Evolutionary conservation across 1,139 yeast species (phyloP), one percentile per base, ranked within the genome.

Genomic region (Saccharomyces uvarum): DNA sequence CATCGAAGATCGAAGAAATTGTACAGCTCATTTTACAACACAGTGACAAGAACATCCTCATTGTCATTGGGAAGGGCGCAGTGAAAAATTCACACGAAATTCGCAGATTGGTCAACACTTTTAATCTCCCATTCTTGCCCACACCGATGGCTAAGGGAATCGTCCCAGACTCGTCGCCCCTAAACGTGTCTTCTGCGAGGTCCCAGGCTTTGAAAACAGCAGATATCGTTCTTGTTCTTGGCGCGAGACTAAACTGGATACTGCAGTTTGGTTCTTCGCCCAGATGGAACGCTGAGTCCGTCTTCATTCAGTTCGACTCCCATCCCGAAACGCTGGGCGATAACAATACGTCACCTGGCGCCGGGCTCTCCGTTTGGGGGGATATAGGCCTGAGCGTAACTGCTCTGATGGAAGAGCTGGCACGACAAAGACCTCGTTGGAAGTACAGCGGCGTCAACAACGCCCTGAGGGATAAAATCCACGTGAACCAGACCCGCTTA

Each of bases 61-160:
- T 83, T 9, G 74, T 83, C 13, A 64, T 83, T n/a, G 88, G 88
- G 3, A 83, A 83, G 65, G 88, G 88, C 2, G 77, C 83, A 2
- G 78, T 83, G 0, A 66, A 71, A 50, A 76, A 79, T 1, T 76
- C 78, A 7, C 46, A 49, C 0, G 65, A 68, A 2, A 58, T 83
- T 8, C 66, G 78, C 2, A 49, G 61, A 1, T 73, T 83, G 51
- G 73, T 82, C 21, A 54, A 64, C 5, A 44, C 54, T 1, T 77
- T 79, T 49, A 63, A 71, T 13, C 54, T 82, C 1, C 80, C 85
- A 1, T 83, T 83, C 59, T 63, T 83, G 51, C 86, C 88, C 11
- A 83, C 88, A 0, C 88, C 88, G 2, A 83, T 83, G 88, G 88
- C 86, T 0, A 83, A 83, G 65, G 88, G 88, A n/a, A 80, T 83